These are phyloP conservation scores for Penicillium sp. DNA, from an alignment of 2,329 filamentous ascomycete species.

Conservation along the genomic window DNA sequence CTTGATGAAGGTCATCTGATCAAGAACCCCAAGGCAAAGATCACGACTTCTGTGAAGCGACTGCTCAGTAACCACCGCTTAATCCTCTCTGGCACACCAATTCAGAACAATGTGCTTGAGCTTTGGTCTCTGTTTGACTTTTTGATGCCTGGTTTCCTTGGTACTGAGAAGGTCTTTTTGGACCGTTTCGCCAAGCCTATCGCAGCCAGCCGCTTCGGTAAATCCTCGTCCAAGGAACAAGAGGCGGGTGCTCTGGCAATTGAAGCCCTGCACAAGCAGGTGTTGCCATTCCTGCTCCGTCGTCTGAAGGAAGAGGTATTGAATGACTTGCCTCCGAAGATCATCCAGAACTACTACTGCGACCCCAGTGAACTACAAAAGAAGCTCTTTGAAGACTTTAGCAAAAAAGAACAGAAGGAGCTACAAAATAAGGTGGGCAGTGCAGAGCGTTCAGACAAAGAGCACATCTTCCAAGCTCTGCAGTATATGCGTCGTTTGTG, in stretches of 20 bases:
- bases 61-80: slow-evolving; percentile 88
- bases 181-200: slow-evolving; percentile 95
- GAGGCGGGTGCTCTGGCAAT: slow-evolving; percentile 94
- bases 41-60: slow-evolving; percentile 85
- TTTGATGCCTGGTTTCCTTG: slow-evolving; percentile 96
- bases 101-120: slow-evolving; percentile 96
- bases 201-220: slow-evolving; percentile 88
- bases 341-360: slow-evolving; percentile 98
- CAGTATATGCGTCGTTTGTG: slow-evolving; percentile 99
- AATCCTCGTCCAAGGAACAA: slow-evolving; percentile 97
- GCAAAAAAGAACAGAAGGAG: slow-evolving; percentile 85
- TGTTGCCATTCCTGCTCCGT: slow-evolving; percentile 89
- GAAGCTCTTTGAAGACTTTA: slow-evolving; percentile 94
- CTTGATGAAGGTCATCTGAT: slow-evolving; percentile 97
- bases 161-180: slow-evolving; percentile 92
- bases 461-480: slow-evolving; percentile 97
- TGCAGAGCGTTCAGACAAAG: slow-evolving; percentile 87
- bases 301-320: slow-evolving; percentile 97
- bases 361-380: slow-evolving; percentile 92
- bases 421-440: slow-evolving; percentile 77
- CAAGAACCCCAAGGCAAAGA: slow-evolving; percentile 97
- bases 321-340: slow-evolving; percentile 94
- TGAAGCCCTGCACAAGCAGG: slow-evolving; percentile 97
- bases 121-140: slow-evolving; percentile 98
- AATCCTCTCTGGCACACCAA: slow-evolving; percentile 93